Base-by-base conservation (phyloP, 352 stramenopile genomes). In the Ophiocytium majus region DNA sequence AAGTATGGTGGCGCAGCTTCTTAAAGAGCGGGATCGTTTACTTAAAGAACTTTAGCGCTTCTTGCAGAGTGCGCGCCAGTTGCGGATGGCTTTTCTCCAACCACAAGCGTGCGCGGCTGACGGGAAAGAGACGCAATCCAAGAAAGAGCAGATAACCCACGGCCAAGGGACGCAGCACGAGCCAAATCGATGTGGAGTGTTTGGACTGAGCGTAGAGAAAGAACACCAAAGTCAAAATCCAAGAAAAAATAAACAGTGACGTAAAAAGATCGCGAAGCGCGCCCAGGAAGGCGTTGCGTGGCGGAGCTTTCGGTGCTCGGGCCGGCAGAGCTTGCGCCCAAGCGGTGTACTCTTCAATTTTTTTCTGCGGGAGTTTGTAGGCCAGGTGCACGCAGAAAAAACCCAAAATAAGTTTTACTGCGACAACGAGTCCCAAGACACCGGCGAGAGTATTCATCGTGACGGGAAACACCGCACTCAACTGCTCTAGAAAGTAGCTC, bases 131-230 rank as follows among this genome's bases (percentile, higher is more conserved):
- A 23, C 57, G 23, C 19, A 71, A 28, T 23, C 57, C 57, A 28
- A 71, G 57, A 28, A 71, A 71, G 57, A 71, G 23, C 19, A 71
- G 57, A 71, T 71, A 71, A 28, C 57, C 57, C 57, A 71, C 57
- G 19, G 57, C 57, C 28, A 71, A 23, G 23, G 57, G 57, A 28
- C 57, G 57, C 23, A 71, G 57, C 23, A 71, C 19, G 28, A 71
- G 19, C 57, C 57, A 71, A 28, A 71, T 71, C 57, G 28, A 28
- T 71, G 23, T 28, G 19, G 57, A 23, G 23, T 28, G 57, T 71
- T 71, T 28, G 28, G 23, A 28, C 28, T 71, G 57, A 28, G 57
- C 23, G 57, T 71, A 71, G 57, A 71, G 57, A 71, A 23, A 71
- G 57, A 71, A 71, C 23, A 71, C 19, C 23, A 71, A 28, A 23